Base-by-base conservation (phyloP, 345 rosid species). In the Ceriops tagal region DNA sequence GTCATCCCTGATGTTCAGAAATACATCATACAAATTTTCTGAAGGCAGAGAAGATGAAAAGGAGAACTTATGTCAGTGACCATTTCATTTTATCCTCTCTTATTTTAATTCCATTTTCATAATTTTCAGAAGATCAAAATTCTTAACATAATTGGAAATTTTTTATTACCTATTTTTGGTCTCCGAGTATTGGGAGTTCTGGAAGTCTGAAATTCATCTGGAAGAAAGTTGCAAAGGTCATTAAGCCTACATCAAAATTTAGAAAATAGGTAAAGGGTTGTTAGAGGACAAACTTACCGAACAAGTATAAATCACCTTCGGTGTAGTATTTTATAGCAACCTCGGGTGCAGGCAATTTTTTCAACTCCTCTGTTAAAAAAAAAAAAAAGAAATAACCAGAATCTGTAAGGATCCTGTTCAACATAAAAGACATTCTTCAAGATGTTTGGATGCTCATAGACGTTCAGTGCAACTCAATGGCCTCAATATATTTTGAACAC, bases 151-250 rank as follows among this genome's bases (percentile, higher is more conserved):
- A 32, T 56, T 37, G 8, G 46, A 49, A 18, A 39, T 27, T 46
- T 11, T 8, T 18, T 62, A 20, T 80, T 65, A 92, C 99, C 93
- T 79, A 95, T 95, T 79, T 78, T 80, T 30, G 99, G 98, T 72
- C 99, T 88, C 67, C 99, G 89, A n/a, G 99, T 73, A 72, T 83
- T 69, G 52, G 98, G 96, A 67, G 82, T 75, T 82, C 97, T 87
- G 24, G 89, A 81, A 51, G 97, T 95, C 84, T 92, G 99, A 72
- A 95, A 95, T 75, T 95, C 97, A 84, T 95, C 99, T 95, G 89
- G 37, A 27, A 26, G 72, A 39, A 80, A 73, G 37, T 39, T 20
- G 61, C 30, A 26, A 21, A 20, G n/a, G 66, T 58, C 43, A 66
- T 75, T 56, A 68, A 32, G n/a, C 19, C 66, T 8, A 11, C 9